Base-by-base conservation (phyloP, 2,329 filamentous ascomycete genomes). In the Colletotrichum magnum region DNA sequence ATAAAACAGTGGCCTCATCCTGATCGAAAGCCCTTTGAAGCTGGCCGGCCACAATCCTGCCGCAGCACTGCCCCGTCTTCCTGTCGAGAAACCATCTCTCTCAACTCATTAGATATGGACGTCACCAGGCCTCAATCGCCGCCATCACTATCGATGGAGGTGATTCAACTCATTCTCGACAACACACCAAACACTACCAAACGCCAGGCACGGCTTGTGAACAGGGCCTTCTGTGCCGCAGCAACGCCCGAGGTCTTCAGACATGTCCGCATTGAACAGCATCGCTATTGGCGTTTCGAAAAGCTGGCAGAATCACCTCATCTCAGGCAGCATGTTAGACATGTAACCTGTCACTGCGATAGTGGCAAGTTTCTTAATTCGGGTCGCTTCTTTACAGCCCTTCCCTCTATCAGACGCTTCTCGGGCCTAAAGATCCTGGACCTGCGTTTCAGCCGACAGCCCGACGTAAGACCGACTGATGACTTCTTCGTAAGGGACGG, bases 261-360 rank as follows among this genome's bases (percentile, higher is more conserved):
- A 1, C 6, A 59, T 0, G 10, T 50, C 4, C 24, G 3, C 0
- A 26, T 59, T 2, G 26, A 18, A 15, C 18, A 13, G 1, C 24
- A 50, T 12, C 16, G 18, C 41, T 47, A 21, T 24, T 24, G 18
- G 0, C 15, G 41, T 2, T 54, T 62, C 24, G 13, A 24, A 39
- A 6, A 2, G 12, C 21, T 62, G 13, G 59, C 59, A 10, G 2
- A 13, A 16, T 10, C 15, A 0, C 59, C 59, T 5, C 10, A 16
- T 13, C 48, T 62, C 16, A 52, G 50, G 36, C 24, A 36, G 32
- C 50, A 62, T 13, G 59, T 62, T 13, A 12, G 50, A 47, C 15
- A 47, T 6, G 36, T 62, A 13, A 62, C 50, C 13, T 62, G 36
- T 24, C 39, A 54, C 18, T 7, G 13, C 43, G 13, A 39, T 0